Conservation (phyloP, 1,284 basidiomycete genomes). For the Melanopsichium pennsylvanicum region DNA sequence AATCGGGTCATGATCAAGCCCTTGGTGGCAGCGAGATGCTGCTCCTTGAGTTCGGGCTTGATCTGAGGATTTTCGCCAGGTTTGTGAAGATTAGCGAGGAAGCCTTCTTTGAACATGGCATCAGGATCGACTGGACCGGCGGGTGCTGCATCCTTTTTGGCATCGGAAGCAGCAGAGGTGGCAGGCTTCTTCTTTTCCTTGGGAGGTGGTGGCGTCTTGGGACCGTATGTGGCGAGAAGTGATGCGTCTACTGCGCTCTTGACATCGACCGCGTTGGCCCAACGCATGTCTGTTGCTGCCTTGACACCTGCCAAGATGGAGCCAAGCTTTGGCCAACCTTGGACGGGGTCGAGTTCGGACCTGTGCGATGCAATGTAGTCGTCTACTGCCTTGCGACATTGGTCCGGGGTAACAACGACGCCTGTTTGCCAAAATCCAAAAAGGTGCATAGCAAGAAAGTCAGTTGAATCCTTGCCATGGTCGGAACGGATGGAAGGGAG, state of each 20-base stretch:
- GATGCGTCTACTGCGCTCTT: conserved; percentile 84
- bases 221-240: conserved; percentile 80
- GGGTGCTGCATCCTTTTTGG: conserved; percentile 29
- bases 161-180: conserved; percentile 22
- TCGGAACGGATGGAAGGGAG: no score
- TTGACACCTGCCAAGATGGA: conserved; percentile 60
- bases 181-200: conserved; percentile 71
- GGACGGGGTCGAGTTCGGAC: conserved; percentile 67
- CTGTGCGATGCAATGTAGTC: conserved; percentile 70
- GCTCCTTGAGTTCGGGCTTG: conserved; percentile 77
- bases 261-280: conserved; percentile 88
- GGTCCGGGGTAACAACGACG: conserved; percentile 77
- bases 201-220: conserved; percentile 59
- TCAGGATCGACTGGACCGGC: conserved; percentile 65
- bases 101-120: conserved; percentile 91
- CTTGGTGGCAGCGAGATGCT: conserved; percentile 82
- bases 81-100: conserved; percentile 90
- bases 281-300: conserved; percentile 69
- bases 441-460: no score
- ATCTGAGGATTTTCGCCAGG: conserved; percentile 94
- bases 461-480: neutral
- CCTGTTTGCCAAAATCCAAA: conserved; percentile 72
- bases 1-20: conserved; percentile 94
- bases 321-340: conserved; percentile 58
- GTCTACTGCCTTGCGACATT: conserved; percentile 74